A percentile compares a stretch with the other conserved stretches of the same genome.
Conservation (phyloP, 2,329 filamentous ascomycete species). For the Cercospora berteroae region DNA sequence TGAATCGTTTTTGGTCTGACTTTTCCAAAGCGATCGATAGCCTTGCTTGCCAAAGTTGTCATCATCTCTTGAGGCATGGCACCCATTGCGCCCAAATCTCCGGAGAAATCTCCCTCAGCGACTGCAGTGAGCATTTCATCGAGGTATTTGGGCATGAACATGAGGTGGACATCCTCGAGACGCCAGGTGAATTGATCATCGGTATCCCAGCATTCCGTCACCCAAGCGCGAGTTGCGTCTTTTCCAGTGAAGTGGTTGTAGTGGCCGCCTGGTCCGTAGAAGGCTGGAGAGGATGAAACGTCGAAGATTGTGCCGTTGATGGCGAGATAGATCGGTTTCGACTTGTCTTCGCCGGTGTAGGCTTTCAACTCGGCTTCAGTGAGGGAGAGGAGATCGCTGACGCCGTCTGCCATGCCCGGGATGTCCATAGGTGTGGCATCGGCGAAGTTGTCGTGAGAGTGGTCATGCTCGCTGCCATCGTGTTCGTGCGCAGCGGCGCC, state of each 20-base stretch:
- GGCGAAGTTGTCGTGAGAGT: not conserved
- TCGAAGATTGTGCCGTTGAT: constrained; percentile 37
- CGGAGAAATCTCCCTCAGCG: constrained; percentile 20
- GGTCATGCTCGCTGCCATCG: not conserved
- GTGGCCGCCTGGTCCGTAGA: constrained; percentile 36
- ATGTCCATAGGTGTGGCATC: not conserved
- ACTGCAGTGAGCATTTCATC: constrained; percentile 30
- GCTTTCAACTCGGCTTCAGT: constrained; percentile 29
- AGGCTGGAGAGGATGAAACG: constrained; percentile 31
- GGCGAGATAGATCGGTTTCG: constrained; percentile 33
- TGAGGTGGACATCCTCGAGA: constrained; percentile 30
- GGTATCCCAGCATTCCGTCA: constrained; percentile 36
- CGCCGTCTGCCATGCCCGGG: not conserved
- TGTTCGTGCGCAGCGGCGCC: constrained; percentile 18
- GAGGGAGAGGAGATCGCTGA: constrained; percentile 12
- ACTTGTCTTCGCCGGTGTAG: constrained; percentile 30
- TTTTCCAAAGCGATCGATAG: constrained; percentile 31
- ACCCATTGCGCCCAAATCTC: constrained; percentile 23
- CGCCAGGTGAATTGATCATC: constrained; percentile 31
- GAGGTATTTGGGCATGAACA: constrained; percentile 34
- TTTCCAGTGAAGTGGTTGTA: constrained; percentile 35
- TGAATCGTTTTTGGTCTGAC: constrained; percentile 23
- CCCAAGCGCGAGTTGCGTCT: constrained; percentile 35
- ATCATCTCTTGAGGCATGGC: constrained; percentile 26
- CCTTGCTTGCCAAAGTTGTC: constrained; percentile 28